phyloP scores from a whole-genome alignment of 495 filamentous ascomycete genomes.

The Tuber microsphaerosporum region DNA sequence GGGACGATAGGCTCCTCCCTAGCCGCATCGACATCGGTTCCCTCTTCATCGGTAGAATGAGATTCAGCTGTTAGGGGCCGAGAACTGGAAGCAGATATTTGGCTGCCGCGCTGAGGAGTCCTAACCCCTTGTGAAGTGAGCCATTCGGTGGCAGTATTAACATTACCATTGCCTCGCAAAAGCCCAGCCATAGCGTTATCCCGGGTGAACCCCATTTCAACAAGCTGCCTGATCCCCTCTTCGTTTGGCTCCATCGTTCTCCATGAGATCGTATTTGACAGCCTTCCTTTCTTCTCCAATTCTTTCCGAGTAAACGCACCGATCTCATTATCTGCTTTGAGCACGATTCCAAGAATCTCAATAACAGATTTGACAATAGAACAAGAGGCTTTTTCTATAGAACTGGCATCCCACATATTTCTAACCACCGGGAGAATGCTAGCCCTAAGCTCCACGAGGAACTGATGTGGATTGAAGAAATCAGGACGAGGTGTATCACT shows the following conservation, averaged over 20 bases:
- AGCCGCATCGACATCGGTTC: constrained; percentile 33
- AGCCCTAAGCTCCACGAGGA: constrained; percentile 80
- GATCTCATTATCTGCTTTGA: constrained; percentile 67
- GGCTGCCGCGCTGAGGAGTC: constrained; percentile 30
- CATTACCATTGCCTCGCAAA: constrained; percentile 33
- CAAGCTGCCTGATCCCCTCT: constrained; percentile 35
- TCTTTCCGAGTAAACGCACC: constrained; percentile 44
- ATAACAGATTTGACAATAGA: constrained; percentile 71
- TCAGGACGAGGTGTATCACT: constrained; percentile 55
- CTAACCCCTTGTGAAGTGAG: constrained; percentile 29
- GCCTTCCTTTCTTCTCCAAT: constrained; percentile 42
- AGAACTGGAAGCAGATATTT: constrained; percentile 34
- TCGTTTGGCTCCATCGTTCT: constrained; percentile 39
- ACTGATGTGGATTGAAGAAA: constrained; percentile 64
- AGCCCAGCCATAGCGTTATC: constrained; percentile 33
- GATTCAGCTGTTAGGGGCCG: constrained; percentile 35
- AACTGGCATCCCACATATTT: constrained; percentile 71
- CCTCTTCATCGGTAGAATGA: constrained; percentile 39
- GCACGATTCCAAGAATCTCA: constrained; percentile 71
- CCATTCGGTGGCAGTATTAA: constrained; percentile 31
- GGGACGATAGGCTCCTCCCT: constrained; percentile 23
- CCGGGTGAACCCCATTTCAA: constrained; percentile 39
- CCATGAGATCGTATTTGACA: constrained; percentile 43
- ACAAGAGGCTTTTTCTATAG: constrained; percentile 63
- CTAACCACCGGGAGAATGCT: constrained; percentile 70